Evolutionary conservation across 768 basidiomycete species (phyloP).

Genomic region (Tulasnella sp.): DNA sequence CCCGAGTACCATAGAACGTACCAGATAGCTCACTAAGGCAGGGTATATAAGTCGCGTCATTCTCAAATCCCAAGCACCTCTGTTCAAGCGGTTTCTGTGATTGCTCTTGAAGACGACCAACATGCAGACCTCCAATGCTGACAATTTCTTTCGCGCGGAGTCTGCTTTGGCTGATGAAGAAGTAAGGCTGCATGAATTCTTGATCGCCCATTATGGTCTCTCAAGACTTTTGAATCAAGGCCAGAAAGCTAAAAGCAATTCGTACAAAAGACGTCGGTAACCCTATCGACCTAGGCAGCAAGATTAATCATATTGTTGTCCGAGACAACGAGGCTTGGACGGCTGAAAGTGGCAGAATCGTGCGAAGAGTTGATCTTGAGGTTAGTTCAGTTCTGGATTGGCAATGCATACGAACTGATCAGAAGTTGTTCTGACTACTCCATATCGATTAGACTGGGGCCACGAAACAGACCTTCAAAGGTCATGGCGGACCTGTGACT

Average conservation of each 20-base stretch:
- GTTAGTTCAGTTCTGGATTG: constrained; percentile 30
- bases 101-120: too few species aligned
- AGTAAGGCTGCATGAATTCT: constrained; percentile 28
- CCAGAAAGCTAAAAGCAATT: constrained; percentile 59
- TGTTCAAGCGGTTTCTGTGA: too few species aligned
- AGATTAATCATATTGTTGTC: constrained; percentile 58
- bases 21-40: too few species aligned
- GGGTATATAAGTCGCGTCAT: too few species aligned
- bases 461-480: constrained; percentile 59
- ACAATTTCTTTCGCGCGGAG: constrained; percentile 58
- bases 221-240: constrained; percentile 29
- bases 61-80: too few species aligned
- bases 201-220: constrained; percentile 14
- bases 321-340: constrained; percentile 63
- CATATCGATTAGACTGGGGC: constrained; percentile 52
- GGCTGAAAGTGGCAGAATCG: constrained; percentile 70
- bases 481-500: constrained; percentile 84
- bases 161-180: constrained; percentile 51
- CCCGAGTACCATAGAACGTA: too few species aligned
- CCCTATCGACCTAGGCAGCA: constrained; percentile 65
- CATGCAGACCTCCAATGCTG: constrained; percentile 33
- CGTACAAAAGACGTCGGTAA: constrained; percentile 57
- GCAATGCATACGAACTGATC: not conserved
- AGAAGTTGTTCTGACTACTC: constrained; percentile 9
- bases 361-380: constrained; percentile 62